These are phyloP conservation scores for Huntiella decipiens DNA, from an alignment of 2,329 filamentous ascomycete genomes.

Conservation along the genomic window DNA sequence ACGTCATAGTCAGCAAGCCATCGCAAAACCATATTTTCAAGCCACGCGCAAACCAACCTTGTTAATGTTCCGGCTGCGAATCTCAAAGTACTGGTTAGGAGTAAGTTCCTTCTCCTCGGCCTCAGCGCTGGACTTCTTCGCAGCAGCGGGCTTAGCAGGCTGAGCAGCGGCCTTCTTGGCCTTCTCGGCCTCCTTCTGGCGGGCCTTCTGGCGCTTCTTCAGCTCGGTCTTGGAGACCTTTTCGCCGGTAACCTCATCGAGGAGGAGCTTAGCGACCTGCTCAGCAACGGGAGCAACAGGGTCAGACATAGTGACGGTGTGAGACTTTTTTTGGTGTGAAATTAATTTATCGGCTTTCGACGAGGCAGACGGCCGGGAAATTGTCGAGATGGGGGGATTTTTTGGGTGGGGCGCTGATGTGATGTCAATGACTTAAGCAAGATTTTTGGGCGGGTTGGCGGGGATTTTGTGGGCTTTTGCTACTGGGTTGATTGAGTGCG, in stretches of 20 bases:
- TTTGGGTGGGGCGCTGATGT: not conserved
- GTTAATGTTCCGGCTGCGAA: slow-evolving; percentile 67
- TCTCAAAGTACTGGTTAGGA: slow-evolving; percentile 72
- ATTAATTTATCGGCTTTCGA: not conserved
- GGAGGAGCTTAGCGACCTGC: slow-evolving; percentile 51
- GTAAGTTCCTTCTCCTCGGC: slow-evolving; percentile 36
- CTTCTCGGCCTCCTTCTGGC: slow-evolving; percentile 76
- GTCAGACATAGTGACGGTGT: slow-evolving; percentile 17
- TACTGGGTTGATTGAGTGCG: slow-evolving; percentile 1
- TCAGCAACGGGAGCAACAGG: slow-evolving; percentile 26
- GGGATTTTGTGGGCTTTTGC: slow-evolving; percentile 2
- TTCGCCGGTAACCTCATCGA: slow-evolving; percentile 90
- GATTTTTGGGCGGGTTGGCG: not conserved
- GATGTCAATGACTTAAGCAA: slow-evolving; percentile 1
- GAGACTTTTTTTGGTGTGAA: not conserved
- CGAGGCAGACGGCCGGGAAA: not conserved
- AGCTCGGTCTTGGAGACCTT: slow-evolving; percentile 66
- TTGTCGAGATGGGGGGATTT: not conserved
- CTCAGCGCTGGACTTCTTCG: slow-evolving; percentile 61
- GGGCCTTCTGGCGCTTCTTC: slow-evolving; percentile 90
- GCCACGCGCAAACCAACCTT: slow-evolving; percentile 20
- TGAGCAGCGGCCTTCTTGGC: slow-evolving; percentile 58
- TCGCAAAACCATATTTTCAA: not conserved
- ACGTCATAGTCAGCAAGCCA: not conserved
- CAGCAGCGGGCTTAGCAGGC: slow-evolving; percentile 37